phyloP scores from a whole-genome alignment of 306 rosid species.

The Dalbergia cultrata region DNA sequence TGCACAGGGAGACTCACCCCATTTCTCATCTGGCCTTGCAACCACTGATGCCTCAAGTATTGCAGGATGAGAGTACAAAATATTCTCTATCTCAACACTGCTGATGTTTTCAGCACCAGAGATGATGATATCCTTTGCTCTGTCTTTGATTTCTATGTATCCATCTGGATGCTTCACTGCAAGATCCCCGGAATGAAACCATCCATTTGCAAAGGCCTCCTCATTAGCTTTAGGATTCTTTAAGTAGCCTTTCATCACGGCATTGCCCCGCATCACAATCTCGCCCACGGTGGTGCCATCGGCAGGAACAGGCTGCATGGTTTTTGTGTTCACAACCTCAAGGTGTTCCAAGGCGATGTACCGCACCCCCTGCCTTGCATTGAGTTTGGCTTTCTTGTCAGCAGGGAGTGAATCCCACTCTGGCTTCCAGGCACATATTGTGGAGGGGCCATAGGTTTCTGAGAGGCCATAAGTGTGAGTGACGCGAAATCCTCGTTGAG shows the following conservation, averaged over 20 bases:
- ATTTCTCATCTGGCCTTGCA: slow-evolving; percentile 77
- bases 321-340: slow-evolving; percentile 62
- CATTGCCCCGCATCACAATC: slow-evolving; percentile 79
- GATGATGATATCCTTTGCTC: slow-evolving; percentile 83
- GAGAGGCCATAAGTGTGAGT: slow-evolving; percentile 85
- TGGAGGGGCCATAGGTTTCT: slow-evolving; percentile 82
- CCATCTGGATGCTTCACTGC: slow-evolving; percentile 82
- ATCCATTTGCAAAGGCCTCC: slow-evolving; percentile 73
- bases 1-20: slow-evolving; percentile 93
- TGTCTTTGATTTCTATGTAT: slow-evolving; percentile 80
- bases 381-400: slow-evolving; percentile 61
- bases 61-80: slow-evolving; percentile 64
- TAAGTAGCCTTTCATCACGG: slow-evolving; percentile 82
- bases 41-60: slow-evolving; percentile 80
- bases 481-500: slow-evolving; percentile 68
- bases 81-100: slow-evolving; percentile 80
- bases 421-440: slow-evolving; percentile 85
- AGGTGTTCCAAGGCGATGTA: slow-evolving; percentile 69
- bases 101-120: slow-evolving; percentile 88
- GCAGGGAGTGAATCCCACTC: slow-evolving; percentile 78
- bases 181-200: slow-evolving; percentile 85
- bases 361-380: slow-evolving; percentile 85
- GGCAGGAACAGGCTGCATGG: slow-evolving; percentile 73
- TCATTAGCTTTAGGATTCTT: slow-evolving; percentile 77
- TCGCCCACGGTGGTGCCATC: slow-evolving; percentile 79